A percentile compares a stretch with the other conserved stretches of the same genome.
phyloP scores from a whole-genome alignment of 106 monocot genomes.

The Triglochin maritima region DNA sequence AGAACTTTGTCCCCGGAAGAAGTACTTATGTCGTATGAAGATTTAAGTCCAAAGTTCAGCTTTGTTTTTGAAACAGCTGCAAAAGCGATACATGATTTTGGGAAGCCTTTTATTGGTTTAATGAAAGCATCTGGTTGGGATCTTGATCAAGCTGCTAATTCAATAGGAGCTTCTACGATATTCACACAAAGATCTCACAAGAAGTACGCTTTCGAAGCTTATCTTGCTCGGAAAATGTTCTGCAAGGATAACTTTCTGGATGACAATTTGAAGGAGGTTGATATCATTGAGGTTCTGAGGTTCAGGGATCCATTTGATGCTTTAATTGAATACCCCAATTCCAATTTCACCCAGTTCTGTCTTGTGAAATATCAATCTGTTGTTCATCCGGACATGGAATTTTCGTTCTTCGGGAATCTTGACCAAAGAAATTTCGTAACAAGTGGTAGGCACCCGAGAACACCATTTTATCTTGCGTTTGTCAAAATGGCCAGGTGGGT shows the following conservation, averaged over 20 bases:
- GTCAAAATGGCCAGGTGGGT: slow-evolving; percentile 53
- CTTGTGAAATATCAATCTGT: slow-evolving; percentile 35
- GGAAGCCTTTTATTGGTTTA: slow-evolving; percentile 53
- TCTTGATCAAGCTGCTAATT: slow-evolving; percentile 29
- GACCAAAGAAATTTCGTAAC: slow-evolving; percentile 51
- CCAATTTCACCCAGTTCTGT: slow-evolving; percentile 57
- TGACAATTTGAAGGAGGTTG: not conserved
- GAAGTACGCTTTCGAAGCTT: slow-evolving; percentile 77
- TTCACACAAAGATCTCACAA: slow-evolving; percentile 57
- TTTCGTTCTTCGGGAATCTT: slow-evolving; percentile 61
- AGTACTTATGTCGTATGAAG: slow-evolving; percentile 14
- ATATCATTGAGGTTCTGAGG: slow-evolving; percentile 19
- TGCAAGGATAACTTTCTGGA: not conserved
- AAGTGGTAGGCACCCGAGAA: slow-evolving; percentile 61
- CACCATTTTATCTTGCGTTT: slow-evolving; percentile 79
- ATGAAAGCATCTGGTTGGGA: slow-evolving; percentile 83
- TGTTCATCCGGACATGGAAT: slow-evolving; percentile 59
- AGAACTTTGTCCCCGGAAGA: slow-evolving; percentile 16
- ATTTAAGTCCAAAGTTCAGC: slow-evolving; percentile 23
- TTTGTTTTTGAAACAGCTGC: slow-evolving; percentile 28
- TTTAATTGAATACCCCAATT: slow-evolving; percentile 43
- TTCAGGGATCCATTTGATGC: slow-evolving; percentile 52
- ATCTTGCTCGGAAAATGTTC: slow-evolving; percentile 49
- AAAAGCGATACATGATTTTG: slow-evolving; percentile 66
- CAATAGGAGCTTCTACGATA: slow-evolving; percentile 11